phyloP scores from a whole-genome alignment of 179 eudicot genomes.

The Spergularia azorica region DNA sequence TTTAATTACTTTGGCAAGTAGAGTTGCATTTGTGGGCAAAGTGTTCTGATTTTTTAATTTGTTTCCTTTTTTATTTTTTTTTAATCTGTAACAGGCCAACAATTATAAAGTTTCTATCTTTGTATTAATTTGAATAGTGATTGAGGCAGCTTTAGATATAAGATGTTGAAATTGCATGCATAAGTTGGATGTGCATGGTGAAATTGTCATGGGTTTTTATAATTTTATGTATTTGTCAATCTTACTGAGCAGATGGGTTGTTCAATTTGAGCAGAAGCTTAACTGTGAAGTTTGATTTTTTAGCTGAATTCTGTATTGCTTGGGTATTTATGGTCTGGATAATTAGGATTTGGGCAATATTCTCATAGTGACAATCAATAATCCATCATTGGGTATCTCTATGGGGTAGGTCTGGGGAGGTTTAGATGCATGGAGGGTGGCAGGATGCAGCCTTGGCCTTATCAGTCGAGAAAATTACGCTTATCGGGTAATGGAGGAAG shows the following conservation, averaged over 20 bases:
- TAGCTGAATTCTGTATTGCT: neutral
- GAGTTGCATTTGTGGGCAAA: too few relatives aligned
- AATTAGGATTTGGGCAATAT: too few relatives aligned
- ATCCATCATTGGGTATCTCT: too few relatives aligned
- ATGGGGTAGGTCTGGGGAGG: neutral
- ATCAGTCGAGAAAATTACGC: neutral
- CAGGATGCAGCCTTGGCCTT: neutral
- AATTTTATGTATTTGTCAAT: neutral
- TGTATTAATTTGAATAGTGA: neutral
- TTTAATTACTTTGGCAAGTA: too few relatives aligned
- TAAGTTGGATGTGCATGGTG: slow-evolving; percentile 14
- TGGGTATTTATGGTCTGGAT: neutral
- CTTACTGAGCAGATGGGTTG: neutral
- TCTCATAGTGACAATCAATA: too few relatives aligned
- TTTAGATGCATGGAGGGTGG: neutral
- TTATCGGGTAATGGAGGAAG: neutral
- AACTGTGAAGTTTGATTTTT: too few relatives aligned
- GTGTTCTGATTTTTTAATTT: too few relatives aligned
- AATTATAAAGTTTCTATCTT: neutral
- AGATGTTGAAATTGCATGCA: neutral
- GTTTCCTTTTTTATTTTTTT: too few relatives aligned
- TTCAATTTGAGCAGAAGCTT: too few relatives aligned
- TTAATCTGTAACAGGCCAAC: too few relatives aligned
- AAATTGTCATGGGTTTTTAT: neutral
- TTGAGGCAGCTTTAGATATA: neutral